These are phyloP conservation scores for Syncephalastrum sp. DNA, from an alignment of 371 early-diverging fungal genomes.

Conservation along the genomic window DNA sequence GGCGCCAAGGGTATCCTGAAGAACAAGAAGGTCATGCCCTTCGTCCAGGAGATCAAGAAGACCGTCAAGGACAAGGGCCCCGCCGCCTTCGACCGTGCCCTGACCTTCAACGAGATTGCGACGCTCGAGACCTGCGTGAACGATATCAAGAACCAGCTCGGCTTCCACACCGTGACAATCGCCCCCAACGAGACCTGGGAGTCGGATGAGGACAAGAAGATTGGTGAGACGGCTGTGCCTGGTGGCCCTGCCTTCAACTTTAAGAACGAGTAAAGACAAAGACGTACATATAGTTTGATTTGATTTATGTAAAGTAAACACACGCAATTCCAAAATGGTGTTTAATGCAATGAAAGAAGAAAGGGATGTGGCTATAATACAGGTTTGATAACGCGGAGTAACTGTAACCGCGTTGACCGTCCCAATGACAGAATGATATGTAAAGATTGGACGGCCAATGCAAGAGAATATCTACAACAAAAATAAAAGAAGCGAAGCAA, in stretches of 20 bases:
- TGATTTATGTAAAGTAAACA: no score
- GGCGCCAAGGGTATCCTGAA: slow-evolving; percentile 75
- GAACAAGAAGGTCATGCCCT: slow-evolving; percentile 95
- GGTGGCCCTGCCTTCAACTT: slow-evolving; percentile 65
- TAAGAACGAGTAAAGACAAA: slow-evolving; percentile 34
- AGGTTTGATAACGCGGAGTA: slow-evolving; percentile 24
- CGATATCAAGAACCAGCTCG: slow-evolving; percentile 54
- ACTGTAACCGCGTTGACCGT: slow-evolving; percentile 20
- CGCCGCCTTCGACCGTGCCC: slow-evolving; percentile 76
- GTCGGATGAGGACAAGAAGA: slow-evolving; percentile 49
- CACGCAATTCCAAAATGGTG: no score
- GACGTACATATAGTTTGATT: no score
- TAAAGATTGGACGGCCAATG: slow-evolving; percentile 6
- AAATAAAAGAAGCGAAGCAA: slow-evolving; percentile 11
- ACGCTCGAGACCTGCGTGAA: slow-evolving; percentile 55
- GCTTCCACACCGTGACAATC: slow-evolving; percentile 40
- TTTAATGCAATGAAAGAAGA: no score
- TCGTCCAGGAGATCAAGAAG: slow-evolving; percentile 80
- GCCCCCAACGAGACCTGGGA: slow-evolving; percentile 44
- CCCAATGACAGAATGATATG: slow-evolving; percentile 13
- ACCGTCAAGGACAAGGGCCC: slow-evolving; percentile 66
- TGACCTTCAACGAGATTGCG: slow-evolving; percentile 78
- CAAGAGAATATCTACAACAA: slow-evolving; percentile 18
- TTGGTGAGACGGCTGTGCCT: slow-evolving; percentile 64
- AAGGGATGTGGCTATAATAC: slow-evolving; percentile 4